These are phyloP conservation scores for Macrotyloma uniflorum DNA, from an alignment of 306 rosid species.

Conservation along the genomic window DNA sequence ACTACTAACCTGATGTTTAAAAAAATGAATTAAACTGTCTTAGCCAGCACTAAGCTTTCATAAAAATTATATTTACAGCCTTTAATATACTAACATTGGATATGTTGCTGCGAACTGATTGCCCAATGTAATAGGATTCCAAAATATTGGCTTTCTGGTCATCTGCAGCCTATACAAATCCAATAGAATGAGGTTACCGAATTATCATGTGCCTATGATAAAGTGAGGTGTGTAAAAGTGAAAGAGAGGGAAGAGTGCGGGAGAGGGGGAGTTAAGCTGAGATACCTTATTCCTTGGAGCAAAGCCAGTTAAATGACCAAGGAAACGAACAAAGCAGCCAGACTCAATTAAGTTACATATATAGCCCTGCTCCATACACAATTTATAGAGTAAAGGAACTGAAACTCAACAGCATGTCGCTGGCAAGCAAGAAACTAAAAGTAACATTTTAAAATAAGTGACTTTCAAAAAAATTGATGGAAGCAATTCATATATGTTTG, in stretches of 20 bases:
- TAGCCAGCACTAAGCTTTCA: slow-evolving; percentile 17
- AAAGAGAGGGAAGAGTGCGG: not conserved
- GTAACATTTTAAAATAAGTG: not conserved
- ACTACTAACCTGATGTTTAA: slow-evolving; percentile 52
- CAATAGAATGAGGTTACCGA: slow-evolving; percentile 22
- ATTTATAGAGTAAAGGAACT: slow-evolving; percentile 24
- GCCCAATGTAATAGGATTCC: slow-evolving; percentile 83
- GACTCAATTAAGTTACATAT: slow-evolving; percentile 82
- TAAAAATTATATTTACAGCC: slow-evolving; percentile 1
- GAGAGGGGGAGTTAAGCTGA: not conserved
- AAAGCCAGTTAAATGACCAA: slow-evolving; percentile 91
- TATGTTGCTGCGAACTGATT: slow-evolving; percentile 83
- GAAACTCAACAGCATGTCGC: not conserved
- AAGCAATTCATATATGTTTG: slow-evolving; percentile 19
- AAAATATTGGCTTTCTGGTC: slow-evolving; percentile 64
- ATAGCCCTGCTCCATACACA: slow-evolving; percentile 68
- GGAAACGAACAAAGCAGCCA: slow-evolving; percentile 96
- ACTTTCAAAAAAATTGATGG: not conserved
- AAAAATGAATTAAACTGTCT: not conserved
- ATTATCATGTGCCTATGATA: not conserved
- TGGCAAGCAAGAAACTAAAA: not conserved
- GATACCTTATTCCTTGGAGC: slow-evolving; percentile 81
- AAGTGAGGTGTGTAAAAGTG: not conserved
- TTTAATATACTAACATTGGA: slow-evolving; percentile 66
- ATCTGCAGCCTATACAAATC: slow-evolving; percentile 67